Evolutionary conservation across 108 stramenopile genomes (phyloP).

Genomic region (Discostella stelligeroides): DNA sequence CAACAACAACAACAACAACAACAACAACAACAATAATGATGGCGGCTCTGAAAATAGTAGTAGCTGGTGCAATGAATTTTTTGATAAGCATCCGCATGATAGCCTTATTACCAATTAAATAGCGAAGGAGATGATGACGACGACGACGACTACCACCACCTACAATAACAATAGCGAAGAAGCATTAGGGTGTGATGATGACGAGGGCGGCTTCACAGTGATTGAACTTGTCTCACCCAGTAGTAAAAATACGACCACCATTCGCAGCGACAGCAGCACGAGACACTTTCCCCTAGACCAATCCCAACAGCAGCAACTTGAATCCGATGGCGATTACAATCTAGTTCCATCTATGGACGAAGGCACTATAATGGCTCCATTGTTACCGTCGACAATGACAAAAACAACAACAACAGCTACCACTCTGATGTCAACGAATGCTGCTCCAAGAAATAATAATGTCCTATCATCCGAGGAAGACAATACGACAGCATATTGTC

Average conservation of each 20-base stretch:
- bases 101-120: not conserved
- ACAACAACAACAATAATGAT: too few species aligned
- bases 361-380: not conserved
- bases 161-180: too few species aligned
- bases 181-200: too few species aligned
- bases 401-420: constrained; percentile 4
- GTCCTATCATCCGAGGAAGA: not conserved
- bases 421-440: too few species aligned
- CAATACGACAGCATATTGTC: too few species aligned
- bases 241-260: not conserved
- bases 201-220: constrained; percentile 24
- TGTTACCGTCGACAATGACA: not conserved
- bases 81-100: too few species aligned
- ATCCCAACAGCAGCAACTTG: constrained; percentile 7
- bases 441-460: too few species aligned
- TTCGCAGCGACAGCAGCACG: too few species aligned
- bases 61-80: too few species aligned
- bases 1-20: too few species aligned
- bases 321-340: not conserved
- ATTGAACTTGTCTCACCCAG: constrained; percentile 22
- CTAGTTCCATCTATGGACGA: not conserved
- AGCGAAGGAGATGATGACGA: constrained; percentile 7
- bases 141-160: constrained; percentile 21
- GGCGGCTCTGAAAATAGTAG: too few species aligned
- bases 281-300: not conserved